Base-by-base conservation (phyloP, 2,329 filamentous ascomycete species). In the Fusarium duplospermum region DNA sequence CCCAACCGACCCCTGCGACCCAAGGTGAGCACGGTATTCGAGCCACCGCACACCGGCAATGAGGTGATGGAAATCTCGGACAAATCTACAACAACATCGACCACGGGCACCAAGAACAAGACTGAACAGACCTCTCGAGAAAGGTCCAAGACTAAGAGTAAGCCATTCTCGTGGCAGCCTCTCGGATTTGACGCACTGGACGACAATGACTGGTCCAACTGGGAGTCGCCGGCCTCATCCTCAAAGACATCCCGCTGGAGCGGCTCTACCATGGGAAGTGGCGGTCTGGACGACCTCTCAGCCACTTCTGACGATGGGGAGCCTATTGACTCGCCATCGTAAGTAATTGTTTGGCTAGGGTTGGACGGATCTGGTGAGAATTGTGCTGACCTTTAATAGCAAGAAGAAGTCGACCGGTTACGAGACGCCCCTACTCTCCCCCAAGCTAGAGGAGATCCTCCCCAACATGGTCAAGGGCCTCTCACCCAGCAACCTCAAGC, bases 401-500 rank as follows among this genome's bases (percentile, higher is more conserved):
- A 83, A 80, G 69, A 79, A 81, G 65, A 83, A 81, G 67, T 71
- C 78, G 10, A 78, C 78, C 50, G 72, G 76, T 35, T 72, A 78
- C 64, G 80, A 82, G 59, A 78, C 77, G 62, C 77, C 78, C 27
- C 70, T 81, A 29, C 80, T 84, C 52, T 79, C 84, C 22, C 83
- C 83, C 70, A 87, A 85, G 77, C 81, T 89, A 38, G 87, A 89
- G 81, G 85, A 91, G 78, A 80, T 90, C 67, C 81, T 93, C 31
- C 94, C 94, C 84, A 91, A 92, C 58, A 89, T 92, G 57, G 88
- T 97, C 65, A 92, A 91, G 80, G 91, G 92, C 73, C 84, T 95
- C 47, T 89, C 90, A 10, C 93, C 95, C 0, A 91, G 91, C 75
- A 95, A 94, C 77, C 85, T 98, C 76, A 94, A 94, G 80, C 89